Percentiles rank a stretch among this genome's conserved stretches.
Conservation (phyloP, 1,139 yeast genomes). For the Groenewaldozyma auringiensis region DNA sequence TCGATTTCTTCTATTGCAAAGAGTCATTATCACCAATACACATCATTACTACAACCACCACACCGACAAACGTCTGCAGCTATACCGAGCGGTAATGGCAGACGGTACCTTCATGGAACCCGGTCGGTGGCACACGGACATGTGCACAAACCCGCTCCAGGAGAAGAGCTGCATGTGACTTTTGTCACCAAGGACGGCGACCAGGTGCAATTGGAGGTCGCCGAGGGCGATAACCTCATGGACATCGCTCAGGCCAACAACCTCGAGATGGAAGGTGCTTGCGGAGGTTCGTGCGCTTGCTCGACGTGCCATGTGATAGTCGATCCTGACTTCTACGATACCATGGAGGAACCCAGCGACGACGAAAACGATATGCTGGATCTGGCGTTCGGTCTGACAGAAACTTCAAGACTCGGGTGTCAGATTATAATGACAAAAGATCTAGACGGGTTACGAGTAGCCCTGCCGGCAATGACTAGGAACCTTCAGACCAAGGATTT, state of each 20-base stretch:
- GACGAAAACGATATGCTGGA: constrained; percentile 98
- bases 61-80: too few relatives aligned
- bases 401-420: constrained; percentile 87
- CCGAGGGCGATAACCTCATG: constrained; percentile 84
- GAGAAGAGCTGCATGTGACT: constrained; percentile 85
- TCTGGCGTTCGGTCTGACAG: constrained; percentile 93
- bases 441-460: constrained; percentile 89
- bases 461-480: constrained; percentile 95
- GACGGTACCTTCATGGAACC: too few relatives aligned
- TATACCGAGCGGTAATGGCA: too few relatives aligned
- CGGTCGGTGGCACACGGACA: constrained; percentile 59
- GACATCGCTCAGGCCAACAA: constrained; percentile 94
- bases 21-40: too few relatives aligned
- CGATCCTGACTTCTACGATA: constrained; percentile 89
- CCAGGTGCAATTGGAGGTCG: constrained; percentile 73
- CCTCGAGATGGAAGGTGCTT: constrained; percentile 96
- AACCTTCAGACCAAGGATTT: constrained; percentile 79
- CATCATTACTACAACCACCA: too few relatives aligned
- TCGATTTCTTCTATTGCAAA: too few relatives aligned
- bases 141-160: constrained; percentile 80
- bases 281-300: constrained; percentile 99
- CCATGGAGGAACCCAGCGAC: constrained; percentile 89
- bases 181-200: constrained; percentile 89
- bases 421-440: constrained; percentile 86
- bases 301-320: constrained; percentile 95